A percentile compares a stretch with the other conserved stretches of the same genome.
These are phyloP conservation scores for Aureobasidium sp. DNA, from an alignment of 2,329 filamentous ascomycete species.

Conservation along the genomic window DNA sequence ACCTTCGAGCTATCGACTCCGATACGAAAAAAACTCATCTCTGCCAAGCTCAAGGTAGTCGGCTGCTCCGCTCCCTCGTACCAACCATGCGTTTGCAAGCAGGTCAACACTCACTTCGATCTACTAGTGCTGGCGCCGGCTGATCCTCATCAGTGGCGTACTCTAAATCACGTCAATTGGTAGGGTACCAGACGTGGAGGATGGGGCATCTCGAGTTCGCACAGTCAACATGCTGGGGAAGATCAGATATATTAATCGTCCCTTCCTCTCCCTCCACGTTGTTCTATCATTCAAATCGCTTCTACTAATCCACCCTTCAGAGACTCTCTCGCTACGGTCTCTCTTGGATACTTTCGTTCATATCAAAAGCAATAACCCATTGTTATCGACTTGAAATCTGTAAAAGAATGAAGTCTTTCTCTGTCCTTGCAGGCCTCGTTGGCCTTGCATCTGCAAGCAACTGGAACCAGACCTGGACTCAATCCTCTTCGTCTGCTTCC, in stretches of 20 bases:
- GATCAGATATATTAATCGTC: slow-evolving; percentile 4
- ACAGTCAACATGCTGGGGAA: slow-evolving; percentile 8
- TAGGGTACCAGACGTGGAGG: background rate
- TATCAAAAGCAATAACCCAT: background rate
- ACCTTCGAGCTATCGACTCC: slow-evolving; percentile 8
- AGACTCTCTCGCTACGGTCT: slow-evolving; percentile 45
- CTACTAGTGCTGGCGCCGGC: background rate
- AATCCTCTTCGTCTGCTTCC: background rate
- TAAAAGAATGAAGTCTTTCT: slow-evolving; percentile 14
- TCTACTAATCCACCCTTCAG: slow-evolving; percentile 20
- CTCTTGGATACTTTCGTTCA: slow-evolving; percentile 26
- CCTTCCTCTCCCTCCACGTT: background rate
- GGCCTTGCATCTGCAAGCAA: slow-evolving; percentile 9
- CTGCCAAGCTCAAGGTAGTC: slow-evolving; percentile 6
- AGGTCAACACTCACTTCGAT: background rate
- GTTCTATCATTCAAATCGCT: slow-evolving; percentile 1
- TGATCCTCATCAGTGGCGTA: slow-evolving; percentile 16
- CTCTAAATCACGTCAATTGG: slow-evolving; percentile 15
- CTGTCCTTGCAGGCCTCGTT: slow-evolving; percentile 12
- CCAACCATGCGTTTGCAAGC: background rate
- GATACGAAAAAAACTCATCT: slow-evolving; percentile 11
- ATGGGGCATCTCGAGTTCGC: slow-evolving; percentile 5
- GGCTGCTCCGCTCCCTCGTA: slow-evolving; percentile 2
- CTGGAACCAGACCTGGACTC: slow-evolving; percentile 7
- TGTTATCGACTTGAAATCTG: background rate